Base-by-base conservation (phyloP, 1,284 basidiomycete genomes). In the Sanghuangporus baumii region DNA sequence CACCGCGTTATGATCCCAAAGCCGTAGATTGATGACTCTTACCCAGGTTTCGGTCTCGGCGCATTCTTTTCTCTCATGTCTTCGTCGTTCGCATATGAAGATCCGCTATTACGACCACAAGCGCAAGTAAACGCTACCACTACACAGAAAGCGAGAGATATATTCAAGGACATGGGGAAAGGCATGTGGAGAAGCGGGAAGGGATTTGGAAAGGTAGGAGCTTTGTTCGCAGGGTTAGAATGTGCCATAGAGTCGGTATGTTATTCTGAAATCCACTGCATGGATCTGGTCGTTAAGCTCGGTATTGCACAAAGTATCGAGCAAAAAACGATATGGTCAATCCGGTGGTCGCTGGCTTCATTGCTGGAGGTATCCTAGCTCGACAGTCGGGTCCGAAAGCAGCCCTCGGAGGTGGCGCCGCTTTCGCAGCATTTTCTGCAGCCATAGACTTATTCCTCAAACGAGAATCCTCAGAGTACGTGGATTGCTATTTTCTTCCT, bases 51-150 rank as follows among this genome's bases (percentile, higher is more conserved):
- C 71, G 95, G 83, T 11, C 82, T 98, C 55, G 97, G 96, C 66
- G 96, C 89, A 36, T 96, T 98, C 80, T 94, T 99, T 78, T 93
- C 94, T 1, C 82, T 99, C 66, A 96, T 99, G 94, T 94, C 92
- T 50, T 82, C 94, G 12, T 94, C 93, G 37, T 96, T 99, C 72
- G 90, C 91, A 31, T 95, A 97, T 71, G 96, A 98, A 74, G 96
- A 98, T 74, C 96, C 96, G 6, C 77, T 94, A 56, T 81, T 93
- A 43, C 85, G 92, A 55, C 79, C 86, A 55, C 84, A 85, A 66
- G 78, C 79, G n/a, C 81, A 84, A 63, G 77, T 83, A 14, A 81
- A 78, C 14, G 71, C 88, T 75, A 85, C 76, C 66, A 85, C 82
- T 51, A 81, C 81, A 36, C 88, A 94, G 73, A 93, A 96, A 71